Conservation (phyloP, 768 basidiomycete species). For the Cytidiella melzeri region DNA sequence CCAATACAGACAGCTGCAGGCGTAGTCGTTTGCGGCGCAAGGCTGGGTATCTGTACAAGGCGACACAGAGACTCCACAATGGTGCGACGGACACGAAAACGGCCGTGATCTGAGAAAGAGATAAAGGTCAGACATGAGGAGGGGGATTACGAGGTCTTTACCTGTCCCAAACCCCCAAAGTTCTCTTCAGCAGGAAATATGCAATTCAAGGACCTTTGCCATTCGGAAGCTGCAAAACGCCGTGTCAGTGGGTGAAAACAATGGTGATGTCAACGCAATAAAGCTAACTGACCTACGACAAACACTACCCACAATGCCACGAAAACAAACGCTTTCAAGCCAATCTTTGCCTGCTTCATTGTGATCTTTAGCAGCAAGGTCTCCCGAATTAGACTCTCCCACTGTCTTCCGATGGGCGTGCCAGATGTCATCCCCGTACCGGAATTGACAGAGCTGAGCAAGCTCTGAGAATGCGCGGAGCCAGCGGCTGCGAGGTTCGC, state of each 20-base stretch:
- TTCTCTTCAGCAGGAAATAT: slow-evolving; percentile 17
- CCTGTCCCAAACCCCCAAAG: slow-evolving; percentile 22
- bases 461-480: slow-evolving; percentile 9
- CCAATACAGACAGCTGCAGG: too few relatives aligned
- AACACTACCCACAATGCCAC: slow-evolving; percentile 16
- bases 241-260: not conserved
- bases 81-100: slow-evolving; percentile 19
- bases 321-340: too few relatives aligned
- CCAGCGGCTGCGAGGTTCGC: slow-evolving; percentile 19
- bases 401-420: slow-evolving; percentile 1
- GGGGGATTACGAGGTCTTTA: not conserved
- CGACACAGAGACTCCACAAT: slow-evolving; percentile 19
- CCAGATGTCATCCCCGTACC: not conserved
- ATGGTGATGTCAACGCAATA: too few relatives aligned
- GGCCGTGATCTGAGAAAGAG: slow-evolving; percentile 18
- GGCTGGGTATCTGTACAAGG: slow-evolving; percentile 17
- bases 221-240: slow-evolving; percentile 17
- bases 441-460: not conserved
- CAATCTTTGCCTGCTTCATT: too few relatives aligned
- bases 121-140: too few relatives aligned
- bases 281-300: slow-evolving; percentile 14
- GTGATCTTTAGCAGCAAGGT: too few relatives aligned
- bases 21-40: not conserved
- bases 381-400: slow-evolving; percentile 1
- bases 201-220: slow-evolving; percentile 17